Evolutionary conservation across 345 rosid species (phyloP).

Genomic region (Ailanthus altissimus): DNA sequence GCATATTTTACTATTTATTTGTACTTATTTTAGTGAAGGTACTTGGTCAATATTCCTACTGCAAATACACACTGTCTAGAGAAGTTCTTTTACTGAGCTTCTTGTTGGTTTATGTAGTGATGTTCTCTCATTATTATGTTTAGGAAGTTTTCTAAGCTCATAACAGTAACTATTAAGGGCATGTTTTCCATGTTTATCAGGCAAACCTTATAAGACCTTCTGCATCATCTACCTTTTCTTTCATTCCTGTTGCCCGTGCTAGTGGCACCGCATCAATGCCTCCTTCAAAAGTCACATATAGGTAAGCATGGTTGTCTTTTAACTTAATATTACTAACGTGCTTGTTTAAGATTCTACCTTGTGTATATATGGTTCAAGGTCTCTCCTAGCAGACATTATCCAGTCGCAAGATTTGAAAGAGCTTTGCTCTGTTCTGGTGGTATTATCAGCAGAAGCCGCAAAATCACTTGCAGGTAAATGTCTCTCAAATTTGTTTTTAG

Average conservation of each 20-base stretch:
- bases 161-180: slow-evolving; percentile 1
- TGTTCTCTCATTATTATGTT: neutral
- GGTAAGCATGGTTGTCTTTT: slow-evolving; percentile 43
- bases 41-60: neutral
- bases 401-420: slow-evolving; percentile 90
- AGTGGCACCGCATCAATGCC: slow-evolving; percentile 40
- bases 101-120: slow-evolving; percentile 5
- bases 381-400: slow-evolving; percentile 91
- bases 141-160: slow-evolving; percentile 7
- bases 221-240: slow-evolving; percentile 49
- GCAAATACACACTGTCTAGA: neutral
- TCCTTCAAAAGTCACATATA: slow-evolving; percentile 76
- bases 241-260: slow-evolving; percentile 50
- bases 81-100: slow-evolving; percentile 8
- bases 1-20: slow-evolving; percentile 10
- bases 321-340: slow-evolving; percentile 8
- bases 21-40: neutral
- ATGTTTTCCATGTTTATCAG: slow-evolving; percentile 42
- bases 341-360: slow-evolving; percentile 37
- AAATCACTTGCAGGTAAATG: slow-evolving; percentile 70
- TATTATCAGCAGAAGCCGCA: slow-evolving; percentile 74
- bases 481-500: neutral
- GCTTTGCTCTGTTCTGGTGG: slow-evolving; percentile 92
- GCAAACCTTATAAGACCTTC: slow-evolving; percentile 54
- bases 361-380: slow-evolving; percentile 52